Evolutionary conservation across 2,329 filamentous ascomycete species (phyloP), one percentile per base, ranked within the genome.

Genomic region (Aspergillus cejpii): DNA sequence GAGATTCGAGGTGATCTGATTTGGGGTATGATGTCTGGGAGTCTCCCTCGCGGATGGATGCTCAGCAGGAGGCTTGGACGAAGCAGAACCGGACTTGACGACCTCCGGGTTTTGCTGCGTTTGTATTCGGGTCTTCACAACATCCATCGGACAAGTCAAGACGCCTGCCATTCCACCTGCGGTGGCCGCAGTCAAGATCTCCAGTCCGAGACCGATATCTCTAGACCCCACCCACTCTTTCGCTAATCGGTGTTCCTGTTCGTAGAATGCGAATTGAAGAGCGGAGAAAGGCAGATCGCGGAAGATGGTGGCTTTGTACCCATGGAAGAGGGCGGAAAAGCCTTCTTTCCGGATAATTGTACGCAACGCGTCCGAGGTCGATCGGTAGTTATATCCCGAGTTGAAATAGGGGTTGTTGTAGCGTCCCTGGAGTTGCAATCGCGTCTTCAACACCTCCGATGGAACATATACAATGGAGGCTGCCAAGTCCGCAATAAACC

Each of bases 381-480:
- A 84, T 57, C 83, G 84, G 66, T 98, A 98, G 66, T 98, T 98
- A 71, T 98, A 98, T 45, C 92, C 92, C 0, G 88, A 95, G 38
- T 82, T 75, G 72, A 97, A 97, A 68, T 83, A 85, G 0, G 92
- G 90, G 61, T 98, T 98, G 68, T 97, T 94, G 71, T 89, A 85
- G 48, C 87, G 86, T 40, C 92, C 94, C 66, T 98, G 92, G 5
- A 98, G 78, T 64, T 98, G 92, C 39, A 97, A 74, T 19, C 92
- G 83, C n/a, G 92, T 98, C 68, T 98, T 98, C 55, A 98, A 77
- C 4, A 98, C 92, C 68, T 98, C 94, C 10, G 91, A 95, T 3
- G 92, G 94, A 3, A 98, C 94, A 63, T 98, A 98, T 48, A 96
- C 79, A 48, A 95, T 77, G 0, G 89, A 95, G 1, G 92, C 91